Conservation (phyloP, 805 yeast species). For the Kazachstania kunashirensis region DNA sequence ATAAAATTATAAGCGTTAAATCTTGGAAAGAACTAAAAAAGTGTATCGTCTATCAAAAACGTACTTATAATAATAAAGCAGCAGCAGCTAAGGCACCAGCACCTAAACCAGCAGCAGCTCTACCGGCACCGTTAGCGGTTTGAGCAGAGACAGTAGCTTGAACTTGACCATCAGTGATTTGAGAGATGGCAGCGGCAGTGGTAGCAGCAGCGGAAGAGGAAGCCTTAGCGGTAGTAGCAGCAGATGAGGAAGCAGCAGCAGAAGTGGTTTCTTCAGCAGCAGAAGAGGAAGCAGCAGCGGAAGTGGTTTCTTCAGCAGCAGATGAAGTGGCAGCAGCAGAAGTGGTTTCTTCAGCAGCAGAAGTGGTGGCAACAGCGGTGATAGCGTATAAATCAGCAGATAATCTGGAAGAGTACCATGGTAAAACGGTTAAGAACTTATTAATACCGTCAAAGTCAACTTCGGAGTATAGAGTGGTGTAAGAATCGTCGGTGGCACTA, state of each 20-base stretch:
- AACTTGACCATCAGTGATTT: slow-evolving; percentile 11
- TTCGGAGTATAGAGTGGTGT: slow-evolving; percentile 26
- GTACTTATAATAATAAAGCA: slow-evolving; percentile 15
- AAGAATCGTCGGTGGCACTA: slow-evolving; percentile 26
- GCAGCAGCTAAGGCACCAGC: slow-evolving; percentile 18
- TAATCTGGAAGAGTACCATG: slow-evolving; percentile 30
- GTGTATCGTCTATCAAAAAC: no score
- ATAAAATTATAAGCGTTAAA: no score
- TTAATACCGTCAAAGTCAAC: slow-evolving; percentile 24
- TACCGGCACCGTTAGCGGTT: slow-evolving; percentile 19
- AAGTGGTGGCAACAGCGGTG: slow-evolving; percentile 4
- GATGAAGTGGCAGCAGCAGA: slow-evolving; percentile 7
- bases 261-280: slow-evolving; percentile 4
- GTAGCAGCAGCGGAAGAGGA: slow-evolving; percentile 7
- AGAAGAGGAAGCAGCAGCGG: slow-evolving; percentile 5
- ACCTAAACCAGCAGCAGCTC: slow-evolving; percentile 15
- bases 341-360: slow-evolving; percentile 5
- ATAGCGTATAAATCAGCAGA: slow-evolving; percentile 11
- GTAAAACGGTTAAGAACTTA: slow-evolving; percentile 25
- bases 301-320: slow-evolving; percentile 7
- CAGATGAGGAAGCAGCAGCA: slow-evolving; percentile 3
- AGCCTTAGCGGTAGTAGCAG: slow-evolving; percentile 2
- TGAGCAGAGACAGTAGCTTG: slow-evolving; percentile 9
- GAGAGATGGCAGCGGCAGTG: slow-evolving; percentile 12
- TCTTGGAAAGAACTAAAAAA: no score